Evolutionary conservation across 768 basidiomycete species (phyloP), one percentile per base, ranked within the genome.

Genomic region (Suillus weaverae): DNA sequence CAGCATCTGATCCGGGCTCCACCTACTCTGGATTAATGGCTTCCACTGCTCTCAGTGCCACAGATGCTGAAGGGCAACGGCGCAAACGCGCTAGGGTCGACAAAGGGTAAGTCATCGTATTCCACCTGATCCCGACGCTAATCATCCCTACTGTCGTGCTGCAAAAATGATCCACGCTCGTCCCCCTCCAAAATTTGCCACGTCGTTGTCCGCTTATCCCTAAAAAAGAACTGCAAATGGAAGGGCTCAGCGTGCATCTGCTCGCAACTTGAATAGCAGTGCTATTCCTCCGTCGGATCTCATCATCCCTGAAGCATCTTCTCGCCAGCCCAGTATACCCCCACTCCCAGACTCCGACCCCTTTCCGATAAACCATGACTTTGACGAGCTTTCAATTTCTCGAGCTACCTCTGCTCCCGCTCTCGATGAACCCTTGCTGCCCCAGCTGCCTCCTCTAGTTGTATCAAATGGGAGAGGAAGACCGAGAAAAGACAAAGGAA

Each of bases 1-100:
- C 92, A 55, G 79, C 86, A 67, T 86, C 88, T 72, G 93, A 95
- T 83, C 93, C 93, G 67, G 92, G 93, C 73, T 89, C 93, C 70
- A 95, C 92, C 32, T 95, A 92, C 81, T 87, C 89, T 74, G 90
- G 89, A 65, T 84, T 89, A 74, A 84, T 87, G 81, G 83, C 87
- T 68, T 85, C 85, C 66, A 84, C 50, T 50, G 50, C 89, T 73
- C 81, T 88, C 68, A 81, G 84, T 71, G 82, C 85, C 63, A 66
- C 72, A 67, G 86, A 87, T 70, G 73, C 84, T 69, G 88, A 89
- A 65, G 89, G 88, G 57, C 81, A 87, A 62, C 84, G 87, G 76
- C 80, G 87, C 74, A 91, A 94, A 80, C 86, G 90, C 70, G 81
- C 88, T 71, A 83, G 90, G 77, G 76, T 85, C 67, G 89, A 90